Base-by-base conservation (phyloP, 2,329 filamentous ascomycete genomes). In the Alternaria infectoria region DNA sequence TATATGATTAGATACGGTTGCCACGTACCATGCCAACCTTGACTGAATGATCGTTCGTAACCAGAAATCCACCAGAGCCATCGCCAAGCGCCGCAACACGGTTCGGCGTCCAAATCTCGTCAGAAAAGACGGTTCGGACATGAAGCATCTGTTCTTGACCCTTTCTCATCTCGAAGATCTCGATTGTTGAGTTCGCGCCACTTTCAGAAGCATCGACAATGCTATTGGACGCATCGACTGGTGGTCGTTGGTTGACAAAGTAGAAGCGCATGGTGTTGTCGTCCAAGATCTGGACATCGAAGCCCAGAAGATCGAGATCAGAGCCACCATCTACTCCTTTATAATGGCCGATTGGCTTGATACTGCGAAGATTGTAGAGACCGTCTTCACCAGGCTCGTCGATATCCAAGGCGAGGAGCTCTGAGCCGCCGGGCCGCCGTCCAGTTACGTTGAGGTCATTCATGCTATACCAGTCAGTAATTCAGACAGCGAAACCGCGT, bases 331-430 rank as follows among this genome's bases (percentile, higher is more conserved):
- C 68, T 2, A 68, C 73, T 30, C 73, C 74, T 8, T 46, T 50
- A 7, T 76, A 77, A 15, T 54, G 21, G 8, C 73, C 73, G 0
- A 54, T 54, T 0, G 69, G 68, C 23, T 70, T 65, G 49, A 77
- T 73, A 5, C 60, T 47, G 10, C 67, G 70, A 17, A 74, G 19
- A n/a, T 69, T 68, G 61, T 70, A 77, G 11, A 75, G 61, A 2
- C 72, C 72, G 51, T 76, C 69, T 13, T 51, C 55, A 11, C 68
- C 69, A 3, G 70, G 68, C 4, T 69, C 63, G 43, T 77, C 74
- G n/a, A 77, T 74, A 12, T 74, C 69, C 1, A 77, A 54, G 3
- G 74, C 74, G 3, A 77, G 67, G 3, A 78, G 54, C 10, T 77
- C 70, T 3, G 70, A 66, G 10, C 71, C 73, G 4, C 69, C 65